Conservation (phyloP, 495 filamentous ascomycete species). For the Amorphotheca resinae region DNA sequence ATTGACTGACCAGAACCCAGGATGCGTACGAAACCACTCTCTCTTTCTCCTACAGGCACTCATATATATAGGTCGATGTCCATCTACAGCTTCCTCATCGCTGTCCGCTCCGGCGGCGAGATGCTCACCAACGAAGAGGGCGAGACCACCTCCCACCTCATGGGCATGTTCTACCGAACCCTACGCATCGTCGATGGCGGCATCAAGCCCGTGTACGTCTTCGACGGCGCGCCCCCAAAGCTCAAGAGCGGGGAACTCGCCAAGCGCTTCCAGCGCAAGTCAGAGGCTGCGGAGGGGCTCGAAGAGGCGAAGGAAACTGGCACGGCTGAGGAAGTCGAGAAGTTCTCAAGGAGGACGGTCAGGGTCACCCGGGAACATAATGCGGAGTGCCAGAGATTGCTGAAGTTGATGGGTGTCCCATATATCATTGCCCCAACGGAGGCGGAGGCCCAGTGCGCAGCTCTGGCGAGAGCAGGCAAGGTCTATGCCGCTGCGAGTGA, state of each 20-base stretch:
- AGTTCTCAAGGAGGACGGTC: conserved; percentile 90
- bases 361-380: conserved; percentile 95
- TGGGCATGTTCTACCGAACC: conserved; percentile 99
- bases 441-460: conserved; percentile 92
- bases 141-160: conserved; percentile 92
- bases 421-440: conserved; percentile 93
- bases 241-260: conserved; percentile 93
- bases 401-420: conserved; percentile 91
- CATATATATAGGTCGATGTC: conserved; percentile 70
- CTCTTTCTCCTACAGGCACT: conserved; percentile 11
- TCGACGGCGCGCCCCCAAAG: conserved; percentile 92
- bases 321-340: conserved; percentile 92
- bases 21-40: conserved; percentile 61
- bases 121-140: conserved; percentile 88
- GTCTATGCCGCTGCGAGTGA: conserved; percentile 94
- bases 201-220: conserved; percentile 96
- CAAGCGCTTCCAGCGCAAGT: conserved; percentile 83
- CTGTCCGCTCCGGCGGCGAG: conserved; percentile 90
- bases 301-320: conserved; percentile 96
- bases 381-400: conserved; percentile 76
- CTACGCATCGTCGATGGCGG: conserved; percentile 96
- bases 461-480: conserved; percentile 80
- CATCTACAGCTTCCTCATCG: conserved; percentile 97
- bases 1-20: conserved; percentile 29
- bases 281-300: conserved; percentile 73